These are phyloP conservation scores for Globisporangium perplexum DNA, from an alignment of 352 stramenopile genomes.

Conservation along the genomic window DNA sequence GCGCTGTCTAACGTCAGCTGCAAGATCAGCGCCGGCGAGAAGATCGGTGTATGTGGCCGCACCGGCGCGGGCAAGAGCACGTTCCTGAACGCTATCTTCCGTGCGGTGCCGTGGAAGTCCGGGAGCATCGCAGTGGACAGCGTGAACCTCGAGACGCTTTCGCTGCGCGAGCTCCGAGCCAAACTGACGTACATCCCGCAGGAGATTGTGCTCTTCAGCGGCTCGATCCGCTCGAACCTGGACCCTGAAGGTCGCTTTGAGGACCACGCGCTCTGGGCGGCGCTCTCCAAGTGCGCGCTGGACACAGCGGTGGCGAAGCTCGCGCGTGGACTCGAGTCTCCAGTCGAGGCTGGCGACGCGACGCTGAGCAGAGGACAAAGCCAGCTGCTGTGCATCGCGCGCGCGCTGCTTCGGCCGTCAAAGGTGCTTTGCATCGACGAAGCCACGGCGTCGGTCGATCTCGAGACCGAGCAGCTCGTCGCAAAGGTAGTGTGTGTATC, in stretches of 20 bases:
- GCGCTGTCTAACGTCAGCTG: conserved; percentile 45
- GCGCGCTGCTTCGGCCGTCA: conserved; percentile 79
- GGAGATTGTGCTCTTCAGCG: conserved; percentile 75
- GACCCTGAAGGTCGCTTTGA: conserved; percentile 41
- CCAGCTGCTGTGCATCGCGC: conserved; percentile 72
- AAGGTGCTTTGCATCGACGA: conserved; percentile 94
- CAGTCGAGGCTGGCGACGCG: conserved; percentile 32
- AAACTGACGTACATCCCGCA: conserved; percentile 82
- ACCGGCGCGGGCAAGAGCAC: conserved; percentile 91
- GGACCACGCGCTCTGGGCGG: conserved; percentile 58
- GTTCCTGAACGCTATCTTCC: conserved; percentile 79
- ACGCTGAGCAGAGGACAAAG: conserved; percentile 72
- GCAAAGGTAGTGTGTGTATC: conserved; percentile 36
- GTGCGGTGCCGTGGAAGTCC: conserved; percentile 42
- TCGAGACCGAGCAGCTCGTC: conserved; percentile 78
- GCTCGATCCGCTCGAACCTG: conserved; percentile 81
- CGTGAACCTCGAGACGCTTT: conserved; percentile 51
- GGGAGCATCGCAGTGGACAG: conserved; percentile 71
- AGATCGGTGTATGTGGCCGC: conserved; percentile 80
- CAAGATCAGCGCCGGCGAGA: conserved; percentile 44
- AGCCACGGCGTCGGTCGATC: conserved; percentile 88
- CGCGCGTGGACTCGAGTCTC: conserved; percentile 39
- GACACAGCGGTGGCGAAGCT: conserved; percentile 37
- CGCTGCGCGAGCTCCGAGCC: conserved; percentile 56
- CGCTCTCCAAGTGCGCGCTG: conserved; percentile 42